Evolutionary conservation across 164 flowering plant species (phyloP).

Genomic region (Vitis cinerea): DNA sequence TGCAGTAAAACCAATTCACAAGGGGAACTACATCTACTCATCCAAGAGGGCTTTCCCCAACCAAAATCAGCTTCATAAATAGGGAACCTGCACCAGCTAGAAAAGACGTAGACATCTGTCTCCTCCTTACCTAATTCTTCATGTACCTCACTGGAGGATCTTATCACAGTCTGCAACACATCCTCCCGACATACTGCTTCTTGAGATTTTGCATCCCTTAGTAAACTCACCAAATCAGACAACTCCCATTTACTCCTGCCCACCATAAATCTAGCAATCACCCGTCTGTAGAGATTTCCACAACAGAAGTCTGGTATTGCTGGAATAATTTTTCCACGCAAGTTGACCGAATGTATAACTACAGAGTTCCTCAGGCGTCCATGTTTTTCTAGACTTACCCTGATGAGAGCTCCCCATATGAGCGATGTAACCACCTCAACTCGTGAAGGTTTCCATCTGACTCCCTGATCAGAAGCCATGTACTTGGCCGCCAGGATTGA

Average conservation of each 20-base stretch:
- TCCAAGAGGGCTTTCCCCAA: constrained; percentile 13
- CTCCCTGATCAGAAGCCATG: background rate
- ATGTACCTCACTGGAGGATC: background rate
- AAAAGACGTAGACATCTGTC: background rate
- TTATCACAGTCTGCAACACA: background rate
- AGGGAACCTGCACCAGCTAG: constrained; percentile 9
- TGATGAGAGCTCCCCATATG: constrained; percentile 8
- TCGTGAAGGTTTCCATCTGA: constrained; percentile 1
- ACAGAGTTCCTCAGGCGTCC: background rate
- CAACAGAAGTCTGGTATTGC: too few species aligned
- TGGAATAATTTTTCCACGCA: too few species aligned
- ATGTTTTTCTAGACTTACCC: constrained; percentile 1
- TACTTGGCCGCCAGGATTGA: background rate
- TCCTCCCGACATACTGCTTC: background rate
- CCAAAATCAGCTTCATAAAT: constrained; percentile 18
- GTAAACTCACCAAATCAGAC: background rate
- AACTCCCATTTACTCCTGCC: too few species aligned
- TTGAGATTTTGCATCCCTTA: background rate
- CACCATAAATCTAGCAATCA: too few species aligned
- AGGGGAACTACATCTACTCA: background rate
- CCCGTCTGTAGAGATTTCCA: too few species aligned
- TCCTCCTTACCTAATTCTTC: background rate
- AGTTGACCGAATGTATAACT: too few species aligned
- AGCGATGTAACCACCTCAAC: constrained; percentile 8
- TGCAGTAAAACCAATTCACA: background rate